phyloP scores from a whole-genome alignment of 2,329 filamentous ascomycete genomes.

The Chalara sp. region DNA sequence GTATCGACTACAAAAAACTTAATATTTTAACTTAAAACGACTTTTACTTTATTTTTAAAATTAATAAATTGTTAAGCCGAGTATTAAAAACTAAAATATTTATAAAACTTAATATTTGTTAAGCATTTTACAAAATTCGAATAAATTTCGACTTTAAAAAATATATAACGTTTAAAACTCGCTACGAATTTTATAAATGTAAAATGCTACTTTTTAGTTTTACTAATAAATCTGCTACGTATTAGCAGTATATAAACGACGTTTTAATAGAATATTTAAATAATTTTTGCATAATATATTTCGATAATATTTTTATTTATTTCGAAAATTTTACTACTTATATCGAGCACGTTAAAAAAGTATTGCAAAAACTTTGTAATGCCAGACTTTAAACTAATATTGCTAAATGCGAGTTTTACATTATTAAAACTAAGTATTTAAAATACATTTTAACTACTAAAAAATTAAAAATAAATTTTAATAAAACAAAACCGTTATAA shows the following conservation, averaged over 20 bases:
- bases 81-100: not conserved
- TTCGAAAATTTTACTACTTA: not conserved
- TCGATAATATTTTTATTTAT: slow-evolving; percentile 8
- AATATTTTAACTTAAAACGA: not conserved
- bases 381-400: slow-evolving; percentile 2
- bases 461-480: slow-evolving; percentile 3
- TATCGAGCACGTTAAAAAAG: slow-evolving; percentile 1
- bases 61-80: not conserved
- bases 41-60: not conserved
- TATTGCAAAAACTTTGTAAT: not conserved
- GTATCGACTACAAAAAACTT: not conserved
- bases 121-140: not conserved
- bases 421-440: slow-evolving; percentile 2
- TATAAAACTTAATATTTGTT: not conserved
- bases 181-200: not conserved
- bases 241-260: not conserved
- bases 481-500: not conserved
- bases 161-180: not conserved
- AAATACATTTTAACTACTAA: slow-evolving; percentile 1
- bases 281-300: slow-evolving; percentile 1
- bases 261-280: not conserved
- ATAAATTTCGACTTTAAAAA: not conserved
- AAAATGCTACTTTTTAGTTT: not conserved
- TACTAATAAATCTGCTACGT: not conserved
- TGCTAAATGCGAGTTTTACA: slow-evolving; percentile 3